phyloP scores from a whole-genome alignment of 2,329 filamentous ascomycete genomes.

The Cladosporium sp. region DNA sequence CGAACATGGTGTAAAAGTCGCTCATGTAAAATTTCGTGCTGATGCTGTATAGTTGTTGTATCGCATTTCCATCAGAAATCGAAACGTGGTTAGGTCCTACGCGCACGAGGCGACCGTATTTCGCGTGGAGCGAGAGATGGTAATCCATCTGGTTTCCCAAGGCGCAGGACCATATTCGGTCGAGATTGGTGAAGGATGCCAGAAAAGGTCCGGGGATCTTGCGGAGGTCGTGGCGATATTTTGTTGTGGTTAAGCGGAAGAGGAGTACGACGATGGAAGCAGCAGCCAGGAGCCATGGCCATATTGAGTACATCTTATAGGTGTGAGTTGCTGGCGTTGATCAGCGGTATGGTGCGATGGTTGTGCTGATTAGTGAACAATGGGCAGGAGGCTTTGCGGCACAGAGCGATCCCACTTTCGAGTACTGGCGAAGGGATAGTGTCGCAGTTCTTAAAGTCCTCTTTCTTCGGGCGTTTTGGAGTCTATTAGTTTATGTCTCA shows the following conservation, averaged over 20 bases:
- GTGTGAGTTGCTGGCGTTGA: background rate
- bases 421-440: background rate
- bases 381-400: background rate
- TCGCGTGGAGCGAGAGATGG: conserved; percentile 59
- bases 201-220: conserved; percentile 55
- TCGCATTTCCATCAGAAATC: conserved; percentile 68
- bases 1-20: conserved; percentile 28
- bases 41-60: conserved; percentile 58
- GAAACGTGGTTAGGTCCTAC: conserved; percentile 76
- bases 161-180: conserved; percentile 59
- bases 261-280: background rate
- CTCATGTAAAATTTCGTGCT: conserved; percentile 28
- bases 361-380: conserved; percentile 6
- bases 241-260: background rate
- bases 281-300: background rate
- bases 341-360: background rate
- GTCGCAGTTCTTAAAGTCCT: background rate
- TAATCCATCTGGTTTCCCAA: conserved; percentile 67
- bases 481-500: background rate
- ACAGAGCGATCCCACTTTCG: background rate
- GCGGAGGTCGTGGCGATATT: conserved; percentile 30
- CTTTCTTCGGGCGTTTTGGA: background rate
- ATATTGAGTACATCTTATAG: background rate
- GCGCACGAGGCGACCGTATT: conserved; percentile 68
- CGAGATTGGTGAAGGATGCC: conserved; percentile 54